Evolutionary conservation across 2,329 filamentous ascomycete genomes (phyloP).

Genomic region (Neobulgaria alba): DNA sequence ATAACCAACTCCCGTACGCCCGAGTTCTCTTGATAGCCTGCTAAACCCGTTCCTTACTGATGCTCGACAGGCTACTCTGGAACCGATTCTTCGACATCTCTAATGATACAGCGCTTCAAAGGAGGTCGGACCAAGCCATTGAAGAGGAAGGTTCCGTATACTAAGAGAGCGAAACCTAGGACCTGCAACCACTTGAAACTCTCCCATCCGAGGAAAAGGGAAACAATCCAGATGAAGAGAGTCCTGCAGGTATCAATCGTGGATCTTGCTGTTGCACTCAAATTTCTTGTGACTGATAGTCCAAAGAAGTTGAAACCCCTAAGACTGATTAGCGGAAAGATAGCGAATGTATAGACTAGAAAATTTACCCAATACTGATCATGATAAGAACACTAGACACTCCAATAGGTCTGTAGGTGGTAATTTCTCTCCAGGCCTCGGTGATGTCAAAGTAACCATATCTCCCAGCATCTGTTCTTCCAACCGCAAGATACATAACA

Average conservation of each 20-base stretch:
- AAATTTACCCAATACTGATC: slow-evolving; percentile 84
- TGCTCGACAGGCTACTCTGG: slow-evolving; percentile 83
- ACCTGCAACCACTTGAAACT: slow-evolving; percentile 97
- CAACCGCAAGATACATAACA: slow-evolving; percentile 68
- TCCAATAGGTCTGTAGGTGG: slow-evolving; percentile 59
- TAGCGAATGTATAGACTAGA: background rate
- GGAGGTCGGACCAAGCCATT: slow-evolving; percentile 88
- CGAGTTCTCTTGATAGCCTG: no score
- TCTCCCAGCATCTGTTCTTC: slow-evolving; percentile 61
- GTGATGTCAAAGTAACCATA: slow-evolving; percentile 85
- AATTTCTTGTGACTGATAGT: slow-evolving; percentile 78
- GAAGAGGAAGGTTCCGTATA: slow-evolving; percentile 95
- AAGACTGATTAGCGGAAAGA: slow-evolving; percentile 7
- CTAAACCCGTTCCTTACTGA: slow-evolving; percentile 7
- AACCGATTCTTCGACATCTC: slow-evolving; percentile 55
- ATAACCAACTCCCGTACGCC: no score
- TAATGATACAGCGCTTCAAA: slow-evolving; percentile 54
- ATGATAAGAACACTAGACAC: slow-evolving; percentile 84
- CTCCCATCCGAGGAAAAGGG: slow-evolving; percentile 90
- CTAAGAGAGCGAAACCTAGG: slow-evolving; percentile 74
- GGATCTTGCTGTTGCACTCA: slow-evolving; percentile 86
- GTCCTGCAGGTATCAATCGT: slow-evolving; percentile 98
- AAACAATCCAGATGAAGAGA: slow-evolving; percentile 96
- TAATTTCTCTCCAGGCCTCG: slow-evolving; percentile 78
- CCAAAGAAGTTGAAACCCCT: slow-evolving; percentile 99